These are phyloP conservation scores for Odonthalia washingtoniensis DNA, from an alignment of 31 red algal genomes.

Conservation along the genomic window DNA sequence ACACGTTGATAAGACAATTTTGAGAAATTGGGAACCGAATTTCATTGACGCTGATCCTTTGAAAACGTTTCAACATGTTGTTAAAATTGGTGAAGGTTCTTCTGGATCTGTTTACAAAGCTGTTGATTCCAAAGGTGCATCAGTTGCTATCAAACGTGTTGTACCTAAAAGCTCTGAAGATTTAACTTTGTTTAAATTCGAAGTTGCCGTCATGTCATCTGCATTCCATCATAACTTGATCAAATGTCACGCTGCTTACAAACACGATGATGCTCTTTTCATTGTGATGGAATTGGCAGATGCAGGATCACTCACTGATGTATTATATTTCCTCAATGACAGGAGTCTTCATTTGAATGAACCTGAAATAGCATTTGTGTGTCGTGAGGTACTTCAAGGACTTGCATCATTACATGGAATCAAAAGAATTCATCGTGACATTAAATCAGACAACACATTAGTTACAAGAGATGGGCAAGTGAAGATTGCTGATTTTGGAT, in stretches of 20 bases:
- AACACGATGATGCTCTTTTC: conserved; percentile 73
- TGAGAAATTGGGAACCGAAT: conserved; percentile 77
- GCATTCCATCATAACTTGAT: conserved; percentile 93
- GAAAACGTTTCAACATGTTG: conserved; percentile 74
- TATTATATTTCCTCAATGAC: conserved; percentile 88
- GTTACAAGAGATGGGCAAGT: conserved; percentile 75
- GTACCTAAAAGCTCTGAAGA: conserved; percentile 67
- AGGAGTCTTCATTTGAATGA: conserved; percentile 83
- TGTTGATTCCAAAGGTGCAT: conserved; percentile 53
- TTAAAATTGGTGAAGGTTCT: conserved; percentile 93
- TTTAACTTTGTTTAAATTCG: conserved; percentile 82
- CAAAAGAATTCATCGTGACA: conserved; percentile 93
- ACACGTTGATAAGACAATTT: conserved; percentile 53
- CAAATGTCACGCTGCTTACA: conserved; percentile 81
- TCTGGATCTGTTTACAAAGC: conserved; percentile 87
- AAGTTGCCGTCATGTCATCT: conserved; percentile 90
- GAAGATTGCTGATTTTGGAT: conserved; percentile 99
- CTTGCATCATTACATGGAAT: conserved; percentile 83
- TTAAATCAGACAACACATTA: conserved; percentile 97
- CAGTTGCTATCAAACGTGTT: conserved; percentile 93
- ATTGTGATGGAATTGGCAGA: conserved; percentile 98
- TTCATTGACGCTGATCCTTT: conserved; percentile 81
- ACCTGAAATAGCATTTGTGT: conserved; percentile 92
- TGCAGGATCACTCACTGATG: conserved; percentile 92
- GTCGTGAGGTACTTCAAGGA: conserved; percentile 87